phyloP scores from a whole-genome alignment of 768 basidiomycete species.

The Lyophyllum decastes region DNA sequence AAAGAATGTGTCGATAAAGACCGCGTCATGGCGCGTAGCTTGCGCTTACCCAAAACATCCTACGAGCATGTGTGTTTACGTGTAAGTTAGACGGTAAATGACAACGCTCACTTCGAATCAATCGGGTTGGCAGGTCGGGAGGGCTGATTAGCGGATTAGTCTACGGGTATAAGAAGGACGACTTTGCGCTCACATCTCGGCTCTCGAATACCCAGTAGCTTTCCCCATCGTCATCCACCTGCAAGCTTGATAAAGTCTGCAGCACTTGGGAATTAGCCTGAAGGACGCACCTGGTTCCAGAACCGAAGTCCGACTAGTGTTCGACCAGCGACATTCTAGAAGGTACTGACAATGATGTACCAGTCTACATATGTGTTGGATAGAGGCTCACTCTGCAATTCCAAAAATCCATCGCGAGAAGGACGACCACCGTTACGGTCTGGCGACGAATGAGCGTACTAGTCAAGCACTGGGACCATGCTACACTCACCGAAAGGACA shows the following conservation, averaged over 20 bases:
- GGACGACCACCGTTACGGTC: constrained; percentile 90
- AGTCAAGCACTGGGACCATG: not conserved
- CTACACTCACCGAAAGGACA: constrained; percentile 79
- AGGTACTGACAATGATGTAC: not conserved
- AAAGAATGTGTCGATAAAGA: not conserved
- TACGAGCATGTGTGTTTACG: constrained; percentile 27
- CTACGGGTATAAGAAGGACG: not conserved
- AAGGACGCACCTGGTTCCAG: constrained; percentile 82
- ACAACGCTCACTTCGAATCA: constrained; percentile 71
- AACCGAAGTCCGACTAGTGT: constrained; percentile 93
- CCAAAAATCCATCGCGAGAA: constrained; percentile 99
- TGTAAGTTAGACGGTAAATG: constrained; percentile 3
- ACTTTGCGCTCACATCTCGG: constrained; percentile 70
- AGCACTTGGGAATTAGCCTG: not conserved
- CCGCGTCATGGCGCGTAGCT: not conserved
- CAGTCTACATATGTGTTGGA: not conserved
- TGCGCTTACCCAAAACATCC: constrained; percentile 87
- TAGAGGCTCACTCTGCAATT: constrained; percentile 76
- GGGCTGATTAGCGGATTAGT: constrained; percentile 49
- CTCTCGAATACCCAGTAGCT: constrained; percentile 98
- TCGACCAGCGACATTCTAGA: constrained; percentile 89
- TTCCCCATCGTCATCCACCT: constrained; percentile 97
- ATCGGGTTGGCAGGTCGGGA: constrained; percentile 86
- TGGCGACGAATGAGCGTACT: constrained; percentile 14
- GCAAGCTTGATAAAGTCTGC: constrained; percentile 2